A percentile compares a stretch with the other conserved stretches of the same genome.
Conservation (phyloP, 805 yeast genomes). For the Kodamaea hsintzibuensis region DNA sequence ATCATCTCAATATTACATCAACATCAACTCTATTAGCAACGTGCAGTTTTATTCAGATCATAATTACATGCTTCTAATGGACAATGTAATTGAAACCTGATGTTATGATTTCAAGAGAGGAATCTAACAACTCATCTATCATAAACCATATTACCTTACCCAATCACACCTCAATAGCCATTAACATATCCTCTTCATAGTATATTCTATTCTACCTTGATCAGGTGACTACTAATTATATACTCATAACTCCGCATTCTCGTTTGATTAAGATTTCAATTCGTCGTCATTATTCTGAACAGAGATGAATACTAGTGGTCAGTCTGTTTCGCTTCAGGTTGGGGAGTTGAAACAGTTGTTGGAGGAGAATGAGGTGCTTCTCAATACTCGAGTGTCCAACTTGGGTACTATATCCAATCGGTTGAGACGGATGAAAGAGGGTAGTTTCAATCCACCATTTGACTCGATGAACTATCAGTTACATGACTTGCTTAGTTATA, state of each 20-base stretch:
- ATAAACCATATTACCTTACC: no score
- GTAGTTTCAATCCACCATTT: not conserved
- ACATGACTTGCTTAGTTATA: not conserved
- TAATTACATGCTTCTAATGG: no score
- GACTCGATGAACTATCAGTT: slow-evolving; percentile 2
- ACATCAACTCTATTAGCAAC: no score
- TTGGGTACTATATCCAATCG: slow-evolving; percentile 5
- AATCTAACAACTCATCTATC: no score
- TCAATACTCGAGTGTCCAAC: not conserved
- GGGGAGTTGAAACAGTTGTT: slow-evolving; percentile 5
- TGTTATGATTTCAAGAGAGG: no score
- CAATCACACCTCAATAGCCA: no score
- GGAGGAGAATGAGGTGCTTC: not conserved
- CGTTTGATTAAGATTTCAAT: not conserved
- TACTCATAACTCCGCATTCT: not conserved
- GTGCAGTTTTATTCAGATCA: no score
- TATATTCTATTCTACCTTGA: no score
- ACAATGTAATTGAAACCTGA: no score
- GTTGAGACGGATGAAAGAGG: slow-evolving; percentile 3
- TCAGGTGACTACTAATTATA: not conserved
- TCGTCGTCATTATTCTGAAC: not conserved
- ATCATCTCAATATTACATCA: no score
- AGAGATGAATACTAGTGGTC: not conserved
- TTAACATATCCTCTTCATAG: no score
- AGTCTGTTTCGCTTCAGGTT: not conserved